Conservation (phyloP, 306 rosid species). For the Castanospermum australe region DNA sequence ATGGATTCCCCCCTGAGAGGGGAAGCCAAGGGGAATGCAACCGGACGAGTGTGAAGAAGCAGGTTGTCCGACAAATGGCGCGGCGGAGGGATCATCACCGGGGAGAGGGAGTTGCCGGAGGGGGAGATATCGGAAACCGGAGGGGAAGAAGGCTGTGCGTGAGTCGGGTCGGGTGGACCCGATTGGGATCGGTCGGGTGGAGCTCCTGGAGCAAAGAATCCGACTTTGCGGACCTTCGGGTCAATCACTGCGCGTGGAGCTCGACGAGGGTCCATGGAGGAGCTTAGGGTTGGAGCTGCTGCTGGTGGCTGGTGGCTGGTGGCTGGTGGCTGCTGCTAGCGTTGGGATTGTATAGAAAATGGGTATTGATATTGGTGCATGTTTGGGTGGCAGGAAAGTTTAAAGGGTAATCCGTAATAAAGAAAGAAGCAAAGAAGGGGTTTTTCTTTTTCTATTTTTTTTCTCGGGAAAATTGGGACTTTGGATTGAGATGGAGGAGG, state of each 20-base stretch:
- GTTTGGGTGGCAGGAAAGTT: not conserved
- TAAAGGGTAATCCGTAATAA: not conserved
- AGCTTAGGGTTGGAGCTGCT: not conserved
- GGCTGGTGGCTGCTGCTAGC: not conserved
- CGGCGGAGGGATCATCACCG: slow-evolving; percentile 48
- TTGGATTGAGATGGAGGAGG: not conserved
- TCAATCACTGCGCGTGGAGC: slow-evolving; percentile 45
- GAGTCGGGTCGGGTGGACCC: slow-evolving; percentile 26
- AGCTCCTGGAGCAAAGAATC: slow-evolving; percentile 38
- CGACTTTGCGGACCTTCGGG: slow-evolving; percentile 48
- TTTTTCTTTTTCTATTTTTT: no score
- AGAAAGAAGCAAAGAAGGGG: not conserved
- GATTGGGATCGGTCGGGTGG: slow-evolving; percentile 29
- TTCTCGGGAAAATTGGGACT: slow-evolving; percentile 11
- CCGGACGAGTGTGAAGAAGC: slow-evolving; percentile 21
- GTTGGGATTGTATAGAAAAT: slow-evolving; percentile 1
- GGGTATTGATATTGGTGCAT: not conserved
- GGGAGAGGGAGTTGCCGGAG: slow-evolving; percentile 36
- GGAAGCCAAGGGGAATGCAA: slow-evolving; percentile 18
- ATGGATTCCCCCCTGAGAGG: slow-evolving; percentile 38
- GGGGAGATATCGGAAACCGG: slow-evolving; percentile 32
- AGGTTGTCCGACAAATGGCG: slow-evolving; percentile 24
- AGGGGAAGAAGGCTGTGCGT: not conserved
- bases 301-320: no score
- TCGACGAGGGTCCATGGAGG: slow-evolving; percentile 33